Evolutionary conservation across 345 rosid species (phyloP), one percentile per base, ranked within the genome.

Genomic region (Viola odorata): DNA sequence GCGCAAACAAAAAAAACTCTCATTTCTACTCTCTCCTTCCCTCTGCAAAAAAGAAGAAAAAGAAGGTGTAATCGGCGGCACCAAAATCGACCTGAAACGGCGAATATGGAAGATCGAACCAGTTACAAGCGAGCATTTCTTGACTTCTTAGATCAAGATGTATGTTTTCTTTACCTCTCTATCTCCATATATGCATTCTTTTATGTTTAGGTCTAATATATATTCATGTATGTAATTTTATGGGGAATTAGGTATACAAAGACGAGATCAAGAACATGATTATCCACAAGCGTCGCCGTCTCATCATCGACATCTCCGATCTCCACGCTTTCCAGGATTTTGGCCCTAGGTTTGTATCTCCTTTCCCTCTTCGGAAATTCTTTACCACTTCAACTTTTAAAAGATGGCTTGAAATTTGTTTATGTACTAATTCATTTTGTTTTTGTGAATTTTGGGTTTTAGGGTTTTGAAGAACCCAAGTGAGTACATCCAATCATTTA

Each of bases 401-500:
- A 44, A 44, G 7, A 44, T 6, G 47, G 13, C 2, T 3, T 47
- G 5, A 47, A 11, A 47, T 6, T 11, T 47, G 50, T 4, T 23
- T 23, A 23, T 23, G 32, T 23, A 23, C 32, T 23, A 23, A 23
- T 23, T 23, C 32, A 23, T 23, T 23, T 23, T 23, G 32, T 23
- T 23, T 23, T 23, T 47, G 50, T 11, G 50, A n/a, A 9, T 47
- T 11, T 4, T 6, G 4, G 11, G 12, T 0, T 37, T 58, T 76
- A 94, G 99, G 91, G 78, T 94, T 66, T 69, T 90, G 52, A 82
- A 64, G 81, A 83, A 71, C 65, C 99, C 99, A 0, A 77, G 77
- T 45, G 99, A 90, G 80, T 94, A 85, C 58, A 76, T 94, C 83
- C 99, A 90, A 64, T 78, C 97, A 32, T 86, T 94, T 73, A 82